Evolutionary conservation across 371 early-diverging fungal species (phyloP).

Genomic region (Sporodiniella umbellata): DNA sequence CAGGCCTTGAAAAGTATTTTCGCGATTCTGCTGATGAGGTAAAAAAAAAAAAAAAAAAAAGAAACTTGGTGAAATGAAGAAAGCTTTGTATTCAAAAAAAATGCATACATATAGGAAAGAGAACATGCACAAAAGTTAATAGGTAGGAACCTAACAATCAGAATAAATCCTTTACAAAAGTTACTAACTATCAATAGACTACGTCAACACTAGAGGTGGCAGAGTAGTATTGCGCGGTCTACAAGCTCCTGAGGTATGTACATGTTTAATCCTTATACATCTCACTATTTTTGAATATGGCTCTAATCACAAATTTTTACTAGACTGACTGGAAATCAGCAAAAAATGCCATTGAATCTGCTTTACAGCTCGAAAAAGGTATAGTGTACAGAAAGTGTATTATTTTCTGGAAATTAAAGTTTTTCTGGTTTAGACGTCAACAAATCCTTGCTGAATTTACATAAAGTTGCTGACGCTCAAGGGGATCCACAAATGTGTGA

Average conservation of each 20-base stretch:
- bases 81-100: background rate
- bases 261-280: background rate
- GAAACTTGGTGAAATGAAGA: background rate
- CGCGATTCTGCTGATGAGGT: constrained; percentile 52
- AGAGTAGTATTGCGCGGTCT: constrained; percentile 44
- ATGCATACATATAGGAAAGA: constrained; percentile 37
- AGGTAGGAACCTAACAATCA: constrained; percentile 19
- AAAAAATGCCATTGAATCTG: constrained; percentile 62
- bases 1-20: constrained; percentile 60
- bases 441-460: constrained; percentile 62
- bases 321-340: constrained; percentile 64
- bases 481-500: constrained; percentile 70
- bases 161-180: background rate
- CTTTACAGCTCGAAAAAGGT: constrained; percentile 68
- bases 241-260: constrained; percentile 48
- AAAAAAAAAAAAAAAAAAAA: constrained; percentile 4
- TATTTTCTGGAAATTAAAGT: background rate
- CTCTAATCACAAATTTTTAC: constrained; percentile 2
- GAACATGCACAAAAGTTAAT: constrained; percentile 57
- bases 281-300: no score
- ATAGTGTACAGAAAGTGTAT: background rate
- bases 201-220: constrained; percentile 58
- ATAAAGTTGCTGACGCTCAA: constrained; percentile 58
- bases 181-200: constrained; percentile 39
- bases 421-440: constrained; percentile 52